These are phyloP conservation scores for Hygrophorus russula DNA, from an alignment of 768 basidiomycete species.

Conservation along the genomic window DNA sequence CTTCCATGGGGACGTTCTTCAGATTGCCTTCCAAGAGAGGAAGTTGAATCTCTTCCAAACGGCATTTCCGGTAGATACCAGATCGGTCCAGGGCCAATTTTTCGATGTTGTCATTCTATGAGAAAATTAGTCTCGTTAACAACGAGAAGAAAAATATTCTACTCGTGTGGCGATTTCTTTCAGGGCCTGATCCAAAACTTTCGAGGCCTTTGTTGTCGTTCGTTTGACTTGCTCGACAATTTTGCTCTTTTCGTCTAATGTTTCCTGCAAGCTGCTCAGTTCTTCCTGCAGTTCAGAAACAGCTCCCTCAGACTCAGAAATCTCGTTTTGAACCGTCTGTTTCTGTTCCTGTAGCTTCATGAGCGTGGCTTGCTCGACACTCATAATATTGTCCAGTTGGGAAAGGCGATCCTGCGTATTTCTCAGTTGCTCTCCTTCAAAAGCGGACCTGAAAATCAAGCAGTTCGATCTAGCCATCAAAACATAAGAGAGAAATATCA, in stretches of 20 bases:
- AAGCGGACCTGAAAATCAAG: conserved; percentile 47
- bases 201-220: conserved; percentile 55
- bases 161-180: conserved; percentile 86
- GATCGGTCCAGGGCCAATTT: conserved; percentile 64
- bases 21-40: conserved; percentile 69
- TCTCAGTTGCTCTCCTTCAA: conserved; percentile 69
- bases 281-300: conserved; percentile 51
- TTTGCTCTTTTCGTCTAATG: conserved; percentile 63
- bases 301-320: conserved; percentile 42
- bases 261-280: conserved; percentile 47
- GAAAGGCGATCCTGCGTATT: conserved; percentile 51
- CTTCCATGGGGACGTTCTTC: conserved; percentile 88
- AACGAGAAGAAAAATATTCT: neutral
- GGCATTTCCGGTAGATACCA: conserved; percentile 80
- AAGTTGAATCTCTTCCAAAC: conserved; percentile 83
- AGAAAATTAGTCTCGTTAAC: neutral
- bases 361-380: conserved; percentile 43
- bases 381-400: conserved; percentile 39
- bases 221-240: conserved; percentile 69
- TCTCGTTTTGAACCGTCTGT: conserved; percentile 42
- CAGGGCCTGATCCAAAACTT: conserved; percentile 72
- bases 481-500: conserved; percentile 14
- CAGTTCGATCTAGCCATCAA: conserved; percentile 5
- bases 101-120: conserved; percentile 41
- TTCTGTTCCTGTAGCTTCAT: conserved; percentile 44